A percentile compares a stretch with the other conserved stretches of the same genome.
Evolutionary conservation across 1,284 basidiomycete genomes (phyloP).

Genomic region (Malassezia vespertilionis): DNA sequence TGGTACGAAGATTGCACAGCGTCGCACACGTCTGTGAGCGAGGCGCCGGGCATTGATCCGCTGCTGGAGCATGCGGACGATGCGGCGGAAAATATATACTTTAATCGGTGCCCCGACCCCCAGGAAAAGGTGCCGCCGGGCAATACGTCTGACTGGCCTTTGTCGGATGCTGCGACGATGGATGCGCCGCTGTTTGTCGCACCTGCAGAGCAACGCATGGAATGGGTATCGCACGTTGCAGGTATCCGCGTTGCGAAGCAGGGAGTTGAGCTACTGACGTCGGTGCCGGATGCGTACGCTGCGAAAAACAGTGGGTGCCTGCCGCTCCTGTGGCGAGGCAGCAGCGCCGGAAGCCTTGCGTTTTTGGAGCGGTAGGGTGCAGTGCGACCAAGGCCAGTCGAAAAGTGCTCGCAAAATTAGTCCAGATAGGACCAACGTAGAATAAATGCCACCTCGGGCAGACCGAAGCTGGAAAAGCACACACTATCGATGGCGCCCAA

Average conservation of each 20-base stretch:
- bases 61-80: slow-evolving; percentile 13
- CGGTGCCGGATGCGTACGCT: not conserved
- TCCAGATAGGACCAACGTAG: too few species aligned
- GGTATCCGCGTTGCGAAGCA: slow-evolving; percentile 32
- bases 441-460: too few species aligned
- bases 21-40: not conserved
- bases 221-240: slow-evolving; percentile 43
- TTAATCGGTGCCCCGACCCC: slow-evolving; percentile 12
- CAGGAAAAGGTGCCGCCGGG: not conserved
- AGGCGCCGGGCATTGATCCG: not conserved
- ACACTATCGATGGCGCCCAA: too few species aligned
- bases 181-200: slow-evolving; percentile 27
- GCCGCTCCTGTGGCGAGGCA: slow-evolving; percentile 19
- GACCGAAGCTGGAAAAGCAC: too few species aligned
- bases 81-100: slow-evolving; percentile 11
- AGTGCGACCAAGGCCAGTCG: too few species aligned
- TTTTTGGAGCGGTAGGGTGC: slow-evolving; percentile 7
- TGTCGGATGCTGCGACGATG: not conserved
- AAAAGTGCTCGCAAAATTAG: too few species aligned
- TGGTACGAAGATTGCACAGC: slow-evolving; percentile 10
- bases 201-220: slow-evolving; percentile 27
- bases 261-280: slow-evolving; percentile 8
- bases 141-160: slow-evolving; percentile 9
- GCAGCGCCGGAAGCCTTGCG: slow-evolving; percentile 10
- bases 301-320: slow-evolving; percentile 9